Conservation (phyloP, 495 filamentous ascomycete species). For the Penicillium dipodomyicola region DNA sequence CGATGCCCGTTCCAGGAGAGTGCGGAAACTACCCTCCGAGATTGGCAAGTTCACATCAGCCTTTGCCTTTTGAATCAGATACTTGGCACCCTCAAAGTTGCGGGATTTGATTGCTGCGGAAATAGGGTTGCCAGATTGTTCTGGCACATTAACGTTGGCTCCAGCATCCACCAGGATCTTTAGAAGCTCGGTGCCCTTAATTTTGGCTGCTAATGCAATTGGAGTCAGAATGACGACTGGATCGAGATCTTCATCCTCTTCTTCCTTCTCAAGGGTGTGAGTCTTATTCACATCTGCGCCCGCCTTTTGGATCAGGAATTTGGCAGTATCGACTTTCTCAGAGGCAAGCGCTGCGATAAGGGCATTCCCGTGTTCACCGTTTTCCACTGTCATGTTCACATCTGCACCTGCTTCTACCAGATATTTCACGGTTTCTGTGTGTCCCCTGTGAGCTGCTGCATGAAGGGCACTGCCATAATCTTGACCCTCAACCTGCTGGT, state of each 20-base stretch:
- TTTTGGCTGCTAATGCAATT: not conserved
- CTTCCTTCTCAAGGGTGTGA: not conserved
- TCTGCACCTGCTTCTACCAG: constrained; percentile 30
- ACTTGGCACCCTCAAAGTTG: not conserved
- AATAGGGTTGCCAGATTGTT: not conserved
- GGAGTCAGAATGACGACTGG: not conserved
- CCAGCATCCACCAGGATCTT: not conserved
- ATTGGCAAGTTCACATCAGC: not conserved
- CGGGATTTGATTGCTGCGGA: not conserved
- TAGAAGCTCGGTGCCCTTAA: not conserved
- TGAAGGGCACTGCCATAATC: constrained; percentile 28
- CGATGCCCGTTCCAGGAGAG: not conserved
- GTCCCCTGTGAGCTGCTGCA: constrained; percentile 19
- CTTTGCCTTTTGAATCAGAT: not conserved
- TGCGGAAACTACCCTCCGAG: not conserved
- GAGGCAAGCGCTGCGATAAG: constrained; percentile 19
- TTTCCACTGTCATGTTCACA: constrained; percentile 21
- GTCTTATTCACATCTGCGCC: constrained; percentile 24
- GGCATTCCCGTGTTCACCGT: constrained; percentile 15
- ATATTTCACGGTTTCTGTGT: constrained; percentile 21
- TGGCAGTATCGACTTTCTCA: constrained; percentile 17
- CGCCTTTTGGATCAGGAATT: constrained; percentile 25
- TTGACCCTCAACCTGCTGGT: constrained; percentile 12
- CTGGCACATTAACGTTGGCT: not conserved
- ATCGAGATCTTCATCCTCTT: not conserved